Base-by-base conservation (phyloP, 306 rosid genomes). In the Lotus japonicus region DNA sequence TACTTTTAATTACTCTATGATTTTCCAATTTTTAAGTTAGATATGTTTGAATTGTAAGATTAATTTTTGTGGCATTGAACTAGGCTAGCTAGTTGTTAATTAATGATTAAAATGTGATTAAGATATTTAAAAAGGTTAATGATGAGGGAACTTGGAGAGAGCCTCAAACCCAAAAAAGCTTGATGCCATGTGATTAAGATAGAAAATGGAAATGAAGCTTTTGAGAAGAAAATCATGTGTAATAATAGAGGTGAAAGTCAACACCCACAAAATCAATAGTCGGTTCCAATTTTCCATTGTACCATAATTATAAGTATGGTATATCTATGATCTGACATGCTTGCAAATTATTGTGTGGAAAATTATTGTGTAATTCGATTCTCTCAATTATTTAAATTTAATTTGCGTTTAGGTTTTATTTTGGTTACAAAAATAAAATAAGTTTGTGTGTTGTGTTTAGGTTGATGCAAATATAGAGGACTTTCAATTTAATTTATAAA, bases 241-340 rank as follows among this genome's bases (percentile, higher is more conserved):
- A 64, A 72, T 79, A 51, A 60, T 63, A 39, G 65, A 35, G 15
- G 36, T 6, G 3, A 55, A 80, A 76, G 89, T 82, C 89, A 84
- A 82, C 78, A 77, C 65, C 45, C 7, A 58, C 38, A 53, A 66
- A 52, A 12, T 42, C 0, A 31, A 42, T 52, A 5, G 23, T 10
- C 18, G 50, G 23, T 28, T 49, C 11, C 33, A 36, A 53, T n/a
- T 61, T 63, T 52, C 42, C 71, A 67, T 50, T 28, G 31, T 70
- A 46, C 62, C 56, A 61, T 53, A 44, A 35, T 26, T 21, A 21
- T 3, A 21, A 21, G 3, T 21, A 21, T 21, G 26, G 26, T 21
- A 21, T 21, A 21, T 18, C 39, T 18, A 9, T 7, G 33, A n/a
- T 35, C 49, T 66, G 21, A 58, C 79, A 23, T 58, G 26, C 15